Evolutionary conservation across 441 rosid genomes (phyloP).

Genomic region (Cnidoscolus chayamansa): DNA sequence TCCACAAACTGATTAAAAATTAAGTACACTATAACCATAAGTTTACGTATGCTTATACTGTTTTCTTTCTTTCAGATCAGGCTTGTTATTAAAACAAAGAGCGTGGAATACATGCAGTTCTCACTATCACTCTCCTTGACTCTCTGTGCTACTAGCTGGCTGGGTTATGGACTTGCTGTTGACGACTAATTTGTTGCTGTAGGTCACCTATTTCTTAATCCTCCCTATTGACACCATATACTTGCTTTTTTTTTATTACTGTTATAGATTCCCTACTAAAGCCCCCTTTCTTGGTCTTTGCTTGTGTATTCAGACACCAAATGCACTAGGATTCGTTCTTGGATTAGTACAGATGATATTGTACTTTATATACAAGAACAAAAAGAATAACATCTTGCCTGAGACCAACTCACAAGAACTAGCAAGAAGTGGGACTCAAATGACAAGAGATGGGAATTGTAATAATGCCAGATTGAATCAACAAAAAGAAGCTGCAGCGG

Average conservation of each 20-base stretch:
- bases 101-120: constrained; percentile 54
- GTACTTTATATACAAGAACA: constrained; percentile 33
- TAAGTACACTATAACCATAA: no score
- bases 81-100: constrained; percentile 43
- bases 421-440: background rate
- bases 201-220: constrained; percentile 12
- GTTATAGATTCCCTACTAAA: no score
- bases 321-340: constrained; percentile 37
- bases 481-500: background rate
- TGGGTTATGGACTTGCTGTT: constrained; percentile 39
- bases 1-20: no score
- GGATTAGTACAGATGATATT: constrained; percentile 50
- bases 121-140: constrained; percentile 42
- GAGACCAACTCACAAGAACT: constrained; percentile 21
- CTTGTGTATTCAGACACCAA: constrained; percentile 36
- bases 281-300: background rate
- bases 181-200: constrained; percentile 46
- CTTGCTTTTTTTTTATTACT: background rate
- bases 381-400: constrained; percentile 22
- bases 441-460: background rate
- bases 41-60: constrained; percentile 9
- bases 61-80: background rate
- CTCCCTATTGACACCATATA: no score
- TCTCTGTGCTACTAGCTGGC: constrained; percentile 40
- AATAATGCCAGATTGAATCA: background rate